Evolutionary conservation across 495 filamentous ascomycete genomes (phyloP).

Genomic region (Xylaria grammica): DNA sequence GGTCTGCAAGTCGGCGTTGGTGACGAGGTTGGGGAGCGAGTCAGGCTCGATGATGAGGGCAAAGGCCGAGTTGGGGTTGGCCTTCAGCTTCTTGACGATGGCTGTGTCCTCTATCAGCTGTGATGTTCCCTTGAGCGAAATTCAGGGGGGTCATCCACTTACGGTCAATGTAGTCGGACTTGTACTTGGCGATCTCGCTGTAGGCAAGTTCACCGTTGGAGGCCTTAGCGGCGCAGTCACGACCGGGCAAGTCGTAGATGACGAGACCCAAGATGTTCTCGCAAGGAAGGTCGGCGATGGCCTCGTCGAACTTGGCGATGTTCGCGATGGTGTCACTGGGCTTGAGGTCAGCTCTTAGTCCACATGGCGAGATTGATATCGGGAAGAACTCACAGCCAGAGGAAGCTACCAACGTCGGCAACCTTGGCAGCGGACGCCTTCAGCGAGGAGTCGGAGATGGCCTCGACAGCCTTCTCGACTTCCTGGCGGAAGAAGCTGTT

Average conservation of each 20-base stretch:
- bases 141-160: slow-evolving; percentile 32
- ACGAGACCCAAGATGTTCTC: slow-evolving; percentile 67
- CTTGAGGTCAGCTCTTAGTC: slow-evolving; percentile 21
- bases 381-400: slow-evolving; percentile 65
- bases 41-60: slow-evolving; percentile 73
- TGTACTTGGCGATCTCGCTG: slow-evolving; percentile 68
- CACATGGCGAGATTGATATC: background rate
- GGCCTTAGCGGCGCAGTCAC: slow-evolving; percentile 77
- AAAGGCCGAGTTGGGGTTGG: slow-evolving; percentile 59
- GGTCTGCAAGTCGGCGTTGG: slow-evolving; percentile 67
- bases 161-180: slow-evolving; percentile 71
- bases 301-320: slow-evolving; percentile 62
- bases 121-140: background rate
- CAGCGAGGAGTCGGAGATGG: slow-evolving; percentile 44
- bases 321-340: slow-evolving; percentile 62
- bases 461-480: slow-evolving; percentile 54
- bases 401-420: slow-evolving; percentile 69
- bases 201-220: slow-evolving; percentile 77
- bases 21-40: slow-evolving; percentile 80
- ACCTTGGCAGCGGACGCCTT: slow-evolving; percentile 54
- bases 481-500: slow-evolving; percentile 63
- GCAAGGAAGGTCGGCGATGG: slow-evolving; percentile 59
- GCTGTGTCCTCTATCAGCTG: slow-evolving; percentile 45
- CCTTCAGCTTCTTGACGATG: slow-evolving; percentile 61
- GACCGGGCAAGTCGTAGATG: slow-evolving; percentile 78